Conservation (phyloP, 2,329 filamentous ascomycete species). For the Penicillium aurantiogriseum region DNA sequence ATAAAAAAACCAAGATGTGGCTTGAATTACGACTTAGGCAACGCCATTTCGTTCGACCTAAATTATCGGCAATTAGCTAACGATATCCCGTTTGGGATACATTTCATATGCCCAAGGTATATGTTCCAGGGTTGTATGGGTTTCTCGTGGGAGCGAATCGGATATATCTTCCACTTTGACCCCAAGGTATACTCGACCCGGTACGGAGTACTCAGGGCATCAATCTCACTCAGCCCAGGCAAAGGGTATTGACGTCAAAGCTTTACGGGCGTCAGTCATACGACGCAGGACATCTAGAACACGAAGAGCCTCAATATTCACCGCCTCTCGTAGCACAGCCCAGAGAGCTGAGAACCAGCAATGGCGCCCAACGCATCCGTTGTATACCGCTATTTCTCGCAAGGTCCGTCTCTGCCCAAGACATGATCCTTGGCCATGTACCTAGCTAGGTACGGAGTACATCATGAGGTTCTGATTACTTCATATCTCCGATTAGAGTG, state of each 20-base stretch:
- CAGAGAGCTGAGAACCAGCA: not conserved
- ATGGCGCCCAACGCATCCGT: not conserved
- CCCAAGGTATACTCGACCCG: not conserved
- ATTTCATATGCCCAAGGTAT: not conserved
- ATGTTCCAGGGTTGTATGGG: no score
- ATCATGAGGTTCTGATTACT: not conserved
- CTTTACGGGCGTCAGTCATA: not conserved
- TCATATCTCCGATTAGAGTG: not conserved
- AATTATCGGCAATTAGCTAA: not conserved
- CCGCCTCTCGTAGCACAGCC: not conserved
- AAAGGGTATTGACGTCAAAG: not conserved
- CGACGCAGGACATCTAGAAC: not conserved
- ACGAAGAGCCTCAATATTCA: not conserved
- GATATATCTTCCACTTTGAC: not conserved
- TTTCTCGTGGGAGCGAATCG: not conserved
- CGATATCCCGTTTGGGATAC: not conserved
- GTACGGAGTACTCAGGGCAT: not conserved
- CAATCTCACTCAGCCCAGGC: not conserved
- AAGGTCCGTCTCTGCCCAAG: not conserved
- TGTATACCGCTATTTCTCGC: not conserved
- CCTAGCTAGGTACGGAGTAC: not conserved
- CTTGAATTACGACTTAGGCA: constrained; percentile 1
- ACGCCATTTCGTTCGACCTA: not conserved
- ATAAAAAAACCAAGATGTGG: not conserved
- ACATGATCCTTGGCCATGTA: not conserved